Evolutionary conservation across 768 basidiomycete species (phyloP).

Genomic region (Lactifluus hygrophoroides): DNA sequence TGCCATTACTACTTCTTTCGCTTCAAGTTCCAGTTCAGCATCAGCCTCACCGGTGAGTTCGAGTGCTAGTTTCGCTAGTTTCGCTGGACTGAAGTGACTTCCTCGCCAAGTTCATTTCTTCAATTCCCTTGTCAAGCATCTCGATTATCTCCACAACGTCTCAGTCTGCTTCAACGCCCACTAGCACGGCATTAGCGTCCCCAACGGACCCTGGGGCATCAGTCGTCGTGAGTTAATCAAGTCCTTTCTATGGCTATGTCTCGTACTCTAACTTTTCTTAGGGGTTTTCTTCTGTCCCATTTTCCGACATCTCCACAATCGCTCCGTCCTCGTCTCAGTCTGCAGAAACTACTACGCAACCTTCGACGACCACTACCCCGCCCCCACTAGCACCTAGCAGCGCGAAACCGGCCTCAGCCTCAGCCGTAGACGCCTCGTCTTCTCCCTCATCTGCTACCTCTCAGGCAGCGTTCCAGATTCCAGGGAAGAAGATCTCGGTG

Average conservation of each 20-base stretch:
- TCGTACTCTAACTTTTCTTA: neutral
- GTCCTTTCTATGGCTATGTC: neutral
- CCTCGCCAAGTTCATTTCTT: neutral
- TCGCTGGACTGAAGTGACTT: neutral
- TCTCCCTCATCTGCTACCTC: conserved; percentile 20
- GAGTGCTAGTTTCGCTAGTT: neutral
- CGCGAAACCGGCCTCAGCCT: neutral
- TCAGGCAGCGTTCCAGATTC: conserved; percentile 44
- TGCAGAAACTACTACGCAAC: conserved; percentile 14
- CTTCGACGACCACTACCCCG: conserved; percentile 16
- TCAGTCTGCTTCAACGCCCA: conserved; percentile 4
- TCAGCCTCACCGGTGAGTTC: neutral
- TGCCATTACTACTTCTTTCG: neutral
- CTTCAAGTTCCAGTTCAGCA: neutral
- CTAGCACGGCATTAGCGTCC: neutral
- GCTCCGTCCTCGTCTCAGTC: conserved; percentile 3
- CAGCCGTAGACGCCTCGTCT: conserved; percentile 21
- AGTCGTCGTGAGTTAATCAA: neutral
- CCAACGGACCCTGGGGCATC: neutral
- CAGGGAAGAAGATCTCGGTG: conserved; percentile 66
- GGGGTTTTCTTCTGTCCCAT: conserved; percentile 13
- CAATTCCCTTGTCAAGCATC: neutral
- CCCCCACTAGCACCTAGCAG: conserved; percentile 20
- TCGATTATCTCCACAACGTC: neutral
- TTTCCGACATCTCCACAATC: conserved; percentile 12